phyloP scores from a whole-genome alignment of 805 yeast genomes.

The Danielozyma ontarioensis region DNA sequence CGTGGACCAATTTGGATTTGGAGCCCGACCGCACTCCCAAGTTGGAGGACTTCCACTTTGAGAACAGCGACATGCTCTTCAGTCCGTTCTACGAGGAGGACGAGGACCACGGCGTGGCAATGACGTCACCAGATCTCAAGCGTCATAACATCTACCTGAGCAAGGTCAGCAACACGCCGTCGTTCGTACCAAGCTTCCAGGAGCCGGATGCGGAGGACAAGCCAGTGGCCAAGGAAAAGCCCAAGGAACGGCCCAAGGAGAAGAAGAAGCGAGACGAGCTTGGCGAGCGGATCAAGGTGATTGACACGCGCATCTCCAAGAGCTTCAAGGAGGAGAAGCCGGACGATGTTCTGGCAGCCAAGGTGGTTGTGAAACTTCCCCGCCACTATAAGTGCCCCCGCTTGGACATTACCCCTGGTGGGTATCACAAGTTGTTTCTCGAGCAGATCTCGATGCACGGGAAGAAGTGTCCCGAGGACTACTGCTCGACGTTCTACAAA shows the following conservation, averaged over 20 bases:
- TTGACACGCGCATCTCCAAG: neutral
- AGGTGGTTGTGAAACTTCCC: neutral
- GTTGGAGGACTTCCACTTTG: neutral
- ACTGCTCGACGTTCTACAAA: constrained; percentile 30
- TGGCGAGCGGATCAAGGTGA: neutral
- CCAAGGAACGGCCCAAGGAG: no score
- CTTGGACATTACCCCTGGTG: no score
- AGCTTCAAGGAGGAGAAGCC: neutral
- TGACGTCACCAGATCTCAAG: neutral
- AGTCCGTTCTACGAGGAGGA: neutral
- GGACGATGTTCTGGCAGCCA: neutral
- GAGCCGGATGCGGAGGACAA: no score
- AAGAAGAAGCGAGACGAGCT: neutral
- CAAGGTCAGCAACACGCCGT: constrained; percentile 10
- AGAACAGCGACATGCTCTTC: neutral
- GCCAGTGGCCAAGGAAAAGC: no score
- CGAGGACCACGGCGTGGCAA: neutral
- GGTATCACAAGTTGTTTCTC: neutral
- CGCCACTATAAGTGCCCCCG: neutral
- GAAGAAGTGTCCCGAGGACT: constrained; percentile 13
- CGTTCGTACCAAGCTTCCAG: constrained; percentile 11
- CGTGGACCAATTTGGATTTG: neutral
- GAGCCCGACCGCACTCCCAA: neutral
- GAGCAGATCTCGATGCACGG: neutral
- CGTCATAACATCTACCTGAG: constrained; percentile 9